A percentile compares a stretch with the other conserved stretches of the same genome.
Evolutionary conservation across 805 yeast genomes (phyloP).

Genomic region (Hanseniaspora mollemarum): DNA sequence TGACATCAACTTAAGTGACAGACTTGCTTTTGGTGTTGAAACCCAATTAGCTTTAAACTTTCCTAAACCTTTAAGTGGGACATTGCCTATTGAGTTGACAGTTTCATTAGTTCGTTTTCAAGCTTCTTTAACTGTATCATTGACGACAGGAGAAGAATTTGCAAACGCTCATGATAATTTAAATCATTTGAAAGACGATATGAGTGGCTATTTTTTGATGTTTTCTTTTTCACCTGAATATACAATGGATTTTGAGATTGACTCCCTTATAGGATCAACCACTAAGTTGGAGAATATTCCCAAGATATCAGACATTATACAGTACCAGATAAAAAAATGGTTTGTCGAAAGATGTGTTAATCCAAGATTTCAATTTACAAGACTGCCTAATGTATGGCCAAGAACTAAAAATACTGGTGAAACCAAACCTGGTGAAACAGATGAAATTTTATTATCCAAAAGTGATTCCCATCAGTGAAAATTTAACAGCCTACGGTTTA

Average conservation of each 20-base stretch:
- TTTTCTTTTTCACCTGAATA: conserved; percentile 89
- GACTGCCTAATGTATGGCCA: conserved; percentile 83
- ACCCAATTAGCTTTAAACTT: conserved; percentile 68
- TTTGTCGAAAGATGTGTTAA: conserved; percentile 87
- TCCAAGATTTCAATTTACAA: conserved; percentile 80
- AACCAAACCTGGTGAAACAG: conserved; percentile 19
- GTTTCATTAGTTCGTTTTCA: conserved; percentile 86
- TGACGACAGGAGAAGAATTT: conserved; percentile 34
- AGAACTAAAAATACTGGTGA: conserved; percentile 46
- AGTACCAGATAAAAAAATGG: conserved; percentile 72
- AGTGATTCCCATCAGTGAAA: conserved; percentile 13
- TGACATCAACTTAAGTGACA: conserved; percentile 80
- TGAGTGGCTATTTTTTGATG: conserved; percentile 59
- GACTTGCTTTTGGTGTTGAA: conserved; percentile 74
- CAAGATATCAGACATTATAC: conserved; percentile 73
- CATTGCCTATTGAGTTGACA: conserved; percentile 69
- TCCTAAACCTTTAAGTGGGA: conserved; percentile 75
- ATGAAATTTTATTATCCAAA: not conserved
- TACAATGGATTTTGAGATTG: conserved; percentile 75
- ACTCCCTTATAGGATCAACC: conserved; percentile 81
- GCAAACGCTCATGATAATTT: conserved; percentile 22
- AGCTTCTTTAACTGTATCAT: conserved; percentile 73
- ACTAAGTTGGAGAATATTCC: conserved; percentile 90
- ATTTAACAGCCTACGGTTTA: conserved; percentile 6
- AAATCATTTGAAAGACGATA: conserved; percentile 17